Conservation (phyloP, 768 basidiomycete species). For the Pleurotus cornucopiae region DNA sequence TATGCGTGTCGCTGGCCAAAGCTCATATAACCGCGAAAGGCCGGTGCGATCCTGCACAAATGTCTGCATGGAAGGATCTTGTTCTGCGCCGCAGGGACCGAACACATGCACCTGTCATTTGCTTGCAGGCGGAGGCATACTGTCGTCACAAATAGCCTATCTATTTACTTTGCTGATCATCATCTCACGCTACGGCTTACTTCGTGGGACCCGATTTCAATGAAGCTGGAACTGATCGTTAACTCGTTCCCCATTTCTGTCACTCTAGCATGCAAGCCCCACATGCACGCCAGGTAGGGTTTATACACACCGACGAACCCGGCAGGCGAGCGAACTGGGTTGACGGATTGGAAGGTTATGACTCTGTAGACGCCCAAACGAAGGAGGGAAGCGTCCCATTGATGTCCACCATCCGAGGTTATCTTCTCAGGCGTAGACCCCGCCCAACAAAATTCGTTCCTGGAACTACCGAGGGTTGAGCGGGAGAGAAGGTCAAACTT, state of each 20-base stretch:
- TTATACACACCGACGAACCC: background rate
- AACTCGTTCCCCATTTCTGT: background rate
- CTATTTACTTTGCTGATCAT: slow-evolving; percentile 3
- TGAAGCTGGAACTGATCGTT: background rate
- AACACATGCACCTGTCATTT: slow-evolving; percentile 5
- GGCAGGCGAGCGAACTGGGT: background rate
- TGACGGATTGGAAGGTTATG: background rate
- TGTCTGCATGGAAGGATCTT: slow-evolving; percentile 6
- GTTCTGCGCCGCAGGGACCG: slow-evolving; percentile 8
- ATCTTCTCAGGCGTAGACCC: background rate
- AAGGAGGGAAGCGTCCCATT: background rate
- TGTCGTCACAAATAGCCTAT: slow-evolving; percentile 8
- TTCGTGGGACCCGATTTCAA: background rate
- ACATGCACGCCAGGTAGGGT: background rate
- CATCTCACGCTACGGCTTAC: background rate
- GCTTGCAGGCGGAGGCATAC: slow-evolving; percentile 4
- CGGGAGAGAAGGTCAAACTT: background rate
- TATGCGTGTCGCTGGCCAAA: too few species aligned
- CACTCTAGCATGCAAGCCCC: background rate
- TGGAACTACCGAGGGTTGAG: slow-evolving; percentile 1
- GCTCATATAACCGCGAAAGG: background rate
- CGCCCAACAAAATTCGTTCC: background rate
- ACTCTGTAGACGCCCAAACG: background rate
- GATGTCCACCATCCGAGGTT: background rate
- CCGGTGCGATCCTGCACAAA: background rate